These are phyloP conservation scores for Phascolomyces articulosus DNA, from an alignment of 371 early-diverging fungal genomes.

Conservation along the genomic window DNA sequence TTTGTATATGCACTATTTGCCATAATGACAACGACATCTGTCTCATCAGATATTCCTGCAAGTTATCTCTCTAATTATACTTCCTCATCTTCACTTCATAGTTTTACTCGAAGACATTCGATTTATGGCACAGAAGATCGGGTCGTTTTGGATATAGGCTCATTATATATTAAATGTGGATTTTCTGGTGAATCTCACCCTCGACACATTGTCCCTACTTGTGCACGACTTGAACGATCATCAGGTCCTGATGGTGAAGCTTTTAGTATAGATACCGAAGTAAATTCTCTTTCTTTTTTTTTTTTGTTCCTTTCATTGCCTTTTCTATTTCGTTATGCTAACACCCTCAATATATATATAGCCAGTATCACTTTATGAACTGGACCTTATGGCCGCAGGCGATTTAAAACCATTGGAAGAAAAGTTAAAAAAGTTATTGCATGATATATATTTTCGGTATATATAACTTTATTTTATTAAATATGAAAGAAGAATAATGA, in stretches of 20 bases:
- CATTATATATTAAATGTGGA: slow-evolving; percentile 83
- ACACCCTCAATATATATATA: too few relatives aligned
- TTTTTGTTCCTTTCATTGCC: too few relatives aligned
- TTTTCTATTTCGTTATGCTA: too few relatives aligned
- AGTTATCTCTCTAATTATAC: slow-evolving; percentile 42
- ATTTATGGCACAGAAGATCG: slow-evolving; percentile 82
- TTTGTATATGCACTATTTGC: background rate
- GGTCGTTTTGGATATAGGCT: slow-evolving; percentile 87
- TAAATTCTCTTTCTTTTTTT: slow-evolving; percentile 13
- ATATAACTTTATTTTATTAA: background rate
- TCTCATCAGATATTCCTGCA: slow-evolving; percentile 46
- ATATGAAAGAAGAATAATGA: too few relatives aligned
- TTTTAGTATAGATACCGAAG: slow-evolving; percentile 46
- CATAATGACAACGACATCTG: slow-evolving; percentile 49
- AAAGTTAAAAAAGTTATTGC: slow-evolving; percentile 39
- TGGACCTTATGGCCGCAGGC: slow-evolving; percentile 53
- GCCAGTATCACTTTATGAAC: slow-evolving; percentile 51
- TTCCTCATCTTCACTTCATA: slow-evolving; percentile 40
- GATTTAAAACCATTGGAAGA: slow-evolving; percentile 41
- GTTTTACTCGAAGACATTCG: slow-evolving; percentile 58
- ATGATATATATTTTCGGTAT: slow-evolving; percentile 53
- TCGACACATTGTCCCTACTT: slow-evolving; percentile 67
- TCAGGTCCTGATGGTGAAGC: slow-evolving; percentile 45
- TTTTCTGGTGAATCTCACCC: slow-evolving; percentile 89
- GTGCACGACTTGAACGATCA: slow-evolving; percentile 35